Base-by-base conservation (phyloP, 192 early-diverging fungal species). In the Gryganskiella cystojenkinii region DNA sequence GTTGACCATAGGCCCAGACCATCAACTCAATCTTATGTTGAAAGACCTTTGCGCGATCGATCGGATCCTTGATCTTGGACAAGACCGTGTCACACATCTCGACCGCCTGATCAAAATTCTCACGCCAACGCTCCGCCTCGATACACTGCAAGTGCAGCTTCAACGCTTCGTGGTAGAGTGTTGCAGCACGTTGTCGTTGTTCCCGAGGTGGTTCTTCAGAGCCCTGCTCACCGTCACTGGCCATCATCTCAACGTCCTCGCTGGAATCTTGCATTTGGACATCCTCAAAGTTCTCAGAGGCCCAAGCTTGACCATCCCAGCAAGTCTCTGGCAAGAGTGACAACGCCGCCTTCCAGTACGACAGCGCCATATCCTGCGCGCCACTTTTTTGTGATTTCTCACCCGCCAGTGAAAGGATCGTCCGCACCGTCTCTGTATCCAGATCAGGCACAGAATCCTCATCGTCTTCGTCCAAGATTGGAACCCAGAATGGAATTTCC, bases 321-420 rank as follows among this genome's bases (percentile, higher is more conserved):
- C 74, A 78, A 17, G 63, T 64, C 19, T 52, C 67, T 17, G 74
- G 74, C 24, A 78, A 24, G 13, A 78, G n/a, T 2, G 66, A 44
- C 54, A 78, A 35, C 0, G 74, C 74, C 10, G 74, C 74, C 44
- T 59, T 52, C 74, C 74, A 78, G 46, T 69, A 69, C 1, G 66
- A 22, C 7, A 78, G 56, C 2, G 74, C 66, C 74, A 69, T 68
- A 51, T 69, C 74, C 50, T 78, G 74, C 17, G 74, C 66, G 6
- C 74, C 74, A 54, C 74, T 78, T 49, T 69, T 78, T 25, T 78
- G 74, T n/a, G 66, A 64, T 46, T 78, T 78, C 20, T 78, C 74
- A 15, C 74, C 74, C 0, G 67, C 74, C 14, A 68, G 31, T 17
- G 74, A 59, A 15, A 78, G 56, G 17, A 78, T 64, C 4, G 20